A percentile compares a stretch with the other conserved stretches of the same genome.
These are phyloP conservation scores for Byssothecium circinans DNA, from an alignment of 2,329 filamentous ascomycete genomes.

Conservation along the genomic window DNA sequence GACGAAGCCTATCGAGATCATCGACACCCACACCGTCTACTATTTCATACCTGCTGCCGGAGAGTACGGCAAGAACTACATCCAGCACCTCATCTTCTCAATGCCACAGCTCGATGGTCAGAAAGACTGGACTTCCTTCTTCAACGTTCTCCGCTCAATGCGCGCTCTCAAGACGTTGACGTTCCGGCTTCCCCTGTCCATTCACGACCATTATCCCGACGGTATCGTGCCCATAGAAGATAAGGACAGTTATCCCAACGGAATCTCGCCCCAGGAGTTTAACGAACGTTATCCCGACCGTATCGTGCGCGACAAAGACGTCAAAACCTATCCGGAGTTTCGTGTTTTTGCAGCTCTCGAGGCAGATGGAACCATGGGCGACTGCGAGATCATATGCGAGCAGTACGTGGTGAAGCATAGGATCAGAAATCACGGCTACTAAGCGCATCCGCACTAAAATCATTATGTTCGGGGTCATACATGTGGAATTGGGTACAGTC, in stretches of 20 bases:
- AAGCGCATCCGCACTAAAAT: too few relatives aligned
- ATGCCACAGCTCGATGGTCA: too few relatives aligned
- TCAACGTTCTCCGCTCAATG: background rate
- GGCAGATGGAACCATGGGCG: background rate
- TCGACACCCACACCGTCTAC: background rate
- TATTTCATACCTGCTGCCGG: slow-evolving; percentile 13
- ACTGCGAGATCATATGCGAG: background rate
- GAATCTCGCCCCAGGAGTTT: too few relatives aligned
- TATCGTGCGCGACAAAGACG: too few relatives aligned
- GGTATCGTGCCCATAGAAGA: too few relatives aligned
- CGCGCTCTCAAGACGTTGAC: background rate
- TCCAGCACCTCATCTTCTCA: background rate
- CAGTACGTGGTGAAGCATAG: background rate
- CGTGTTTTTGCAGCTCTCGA: background rate
- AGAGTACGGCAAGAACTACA: background rate
- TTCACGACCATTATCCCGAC: background rate
- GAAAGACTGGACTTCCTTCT: too few relatives aligned
- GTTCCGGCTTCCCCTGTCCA: background rate
- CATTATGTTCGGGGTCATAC: too few relatives aligned
- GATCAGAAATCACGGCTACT: too few relatives aligned
- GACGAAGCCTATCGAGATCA: slow-evolving; percentile 15
- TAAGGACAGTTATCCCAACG: too few relatives aligned
- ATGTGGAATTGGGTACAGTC: too few relatives aligned
- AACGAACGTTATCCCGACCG: too few relatives aligned
- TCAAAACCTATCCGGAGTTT: background rate